A percentile compares a stretch with the other conserved stretches of the same genome.
These are phyloP conservation scores for Sarocladium kiliense DNA, from an alignment of 2,329 filamentous ascomycete genomes.

Conservation along the genomic window DNA sequence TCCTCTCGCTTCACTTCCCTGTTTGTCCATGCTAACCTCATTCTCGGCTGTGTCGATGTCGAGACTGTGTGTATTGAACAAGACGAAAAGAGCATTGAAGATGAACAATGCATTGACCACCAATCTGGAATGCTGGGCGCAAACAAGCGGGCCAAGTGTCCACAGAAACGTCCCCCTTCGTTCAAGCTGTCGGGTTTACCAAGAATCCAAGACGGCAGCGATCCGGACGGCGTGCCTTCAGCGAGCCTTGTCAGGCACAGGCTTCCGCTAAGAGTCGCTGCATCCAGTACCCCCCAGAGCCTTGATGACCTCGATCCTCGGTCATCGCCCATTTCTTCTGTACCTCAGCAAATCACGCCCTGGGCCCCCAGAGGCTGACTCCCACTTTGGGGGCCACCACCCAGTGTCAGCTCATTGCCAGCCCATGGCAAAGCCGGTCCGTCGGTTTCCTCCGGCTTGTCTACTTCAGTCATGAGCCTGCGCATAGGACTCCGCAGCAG, in stretches of 20 bases:
- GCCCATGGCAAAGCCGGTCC: not conserved
- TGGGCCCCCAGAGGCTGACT: too few species aligned
- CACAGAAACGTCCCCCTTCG: not conserved
- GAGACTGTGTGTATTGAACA: not conserved
- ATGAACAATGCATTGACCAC: not conserved
- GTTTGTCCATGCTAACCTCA: not conserved
- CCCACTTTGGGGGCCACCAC: too few species aligned
- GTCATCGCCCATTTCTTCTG: too few species aligned
- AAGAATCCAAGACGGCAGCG: constrained; percentile 4
- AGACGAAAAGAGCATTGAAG: not conserved
- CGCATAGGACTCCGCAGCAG: too few species aligned
- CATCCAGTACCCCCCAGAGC: not conserved
- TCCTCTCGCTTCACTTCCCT: not conserved
- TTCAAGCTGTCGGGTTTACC: not conserved
- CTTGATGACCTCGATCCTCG: too few species aligned
- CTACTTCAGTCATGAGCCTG: too few species aligned
- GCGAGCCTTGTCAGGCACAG: not conserved
- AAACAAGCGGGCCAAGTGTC: not conserved
- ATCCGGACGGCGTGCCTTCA: not conserved
- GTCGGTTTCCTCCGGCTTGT: not conserved
- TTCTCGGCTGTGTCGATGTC: not conserved
- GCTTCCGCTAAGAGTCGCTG: not conserved
- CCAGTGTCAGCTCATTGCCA: not conserved
- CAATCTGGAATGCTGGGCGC: not conserved
- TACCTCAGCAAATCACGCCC: too few species aligned